Evolutionary conservation across 352 stramenopile genomes (phyloP), one percentile per base, ranked within the genome.

Genomic region (Globisporangium polare): DNA sequence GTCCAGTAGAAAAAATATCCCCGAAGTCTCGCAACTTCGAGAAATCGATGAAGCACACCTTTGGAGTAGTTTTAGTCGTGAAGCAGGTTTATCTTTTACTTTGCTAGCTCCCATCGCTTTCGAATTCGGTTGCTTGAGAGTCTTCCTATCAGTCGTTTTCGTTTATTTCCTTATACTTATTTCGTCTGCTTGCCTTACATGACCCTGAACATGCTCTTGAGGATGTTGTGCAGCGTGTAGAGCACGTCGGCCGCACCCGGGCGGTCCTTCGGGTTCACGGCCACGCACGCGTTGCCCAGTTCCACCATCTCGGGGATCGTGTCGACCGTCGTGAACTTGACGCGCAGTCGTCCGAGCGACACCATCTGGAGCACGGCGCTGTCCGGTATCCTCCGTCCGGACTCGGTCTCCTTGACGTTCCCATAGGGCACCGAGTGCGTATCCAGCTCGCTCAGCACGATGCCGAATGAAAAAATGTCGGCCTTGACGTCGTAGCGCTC

Each of bases 211-310:
- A 47, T 47, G 41, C 41, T 47, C 18, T 47, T 47, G 41, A 54
- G 29, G 24, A 54, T 37, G 17, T 54, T 54, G 24, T 54, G 49
- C 15, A 54, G 49, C 24, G 49, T 37, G 49, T 31, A 54, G 24
- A 37, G 24, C 24, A 54, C 49, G 8, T 56, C 50, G 7, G 50
- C n/a, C 10, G 50, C 50, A 24, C 20, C 39, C 27, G 50, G 50
- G 7, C 50, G 50, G n/a, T 56, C 50, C 7, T 20, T 10, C 2
- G 50, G 50, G n/a, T 56, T 56, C 7, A 43, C 8, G 10, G 50
- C 10, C 33, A 51, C 45, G 45, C 45, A 51, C 3, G 45, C 1
- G 10, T 51, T 51, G 20, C 45, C 45, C 18, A 51, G 22, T 6
- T 51, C 22, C 0, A 31, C 3, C 45, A 51, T 51, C 22, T 51